Evolutionary conservation across 306 rosid species (phyloP).

Genomic region (Prunus campanulata): DNA sequence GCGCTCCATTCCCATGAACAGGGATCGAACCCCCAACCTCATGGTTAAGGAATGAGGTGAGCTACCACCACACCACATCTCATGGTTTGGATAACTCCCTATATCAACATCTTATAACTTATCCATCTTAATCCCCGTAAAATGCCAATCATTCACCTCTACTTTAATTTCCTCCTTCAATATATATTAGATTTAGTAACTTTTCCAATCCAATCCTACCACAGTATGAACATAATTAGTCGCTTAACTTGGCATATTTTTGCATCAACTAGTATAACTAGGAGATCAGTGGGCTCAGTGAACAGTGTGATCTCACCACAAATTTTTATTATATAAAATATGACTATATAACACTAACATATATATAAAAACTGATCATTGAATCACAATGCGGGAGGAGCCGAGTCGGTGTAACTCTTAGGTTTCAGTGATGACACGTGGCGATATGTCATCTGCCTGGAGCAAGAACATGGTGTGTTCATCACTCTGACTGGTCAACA

Average conservation of each 20-base stretch:
- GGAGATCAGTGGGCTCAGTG: not conserved
- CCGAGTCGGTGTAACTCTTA: conserved; percentile 23
- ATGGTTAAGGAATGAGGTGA: too few species aligned
- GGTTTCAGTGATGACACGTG: conserved; percentile 13
- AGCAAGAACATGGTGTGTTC: conserved; percentile 12
- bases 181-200: too few species aligned
- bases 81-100: too few species aligned
- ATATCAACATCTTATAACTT: too few species aligned
- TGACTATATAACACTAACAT: not conserved
- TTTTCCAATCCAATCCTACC: too few species aligned
- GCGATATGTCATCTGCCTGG: not conserved
- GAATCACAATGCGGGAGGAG: not conserved
- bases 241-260: conserved; percentile 1
- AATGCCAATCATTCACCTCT: too few species aligned
- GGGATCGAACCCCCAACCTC: too few species aligned
- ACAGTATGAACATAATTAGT: not conserved
- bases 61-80: too few species aligned
- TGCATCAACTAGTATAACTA: not conserved
- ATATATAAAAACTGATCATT: not conserved
- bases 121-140: too few species aligned
- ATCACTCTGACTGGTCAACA: conserved; percentile 47
- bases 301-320: conserved; percentile 6
- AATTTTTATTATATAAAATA: not conserved
- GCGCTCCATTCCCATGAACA: too few species aligned
- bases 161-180: too few species aligned